Evolutionary conservation across 331 rosid genomes (phyloP).

Genomic region (Spiraea crenata): DNA sequence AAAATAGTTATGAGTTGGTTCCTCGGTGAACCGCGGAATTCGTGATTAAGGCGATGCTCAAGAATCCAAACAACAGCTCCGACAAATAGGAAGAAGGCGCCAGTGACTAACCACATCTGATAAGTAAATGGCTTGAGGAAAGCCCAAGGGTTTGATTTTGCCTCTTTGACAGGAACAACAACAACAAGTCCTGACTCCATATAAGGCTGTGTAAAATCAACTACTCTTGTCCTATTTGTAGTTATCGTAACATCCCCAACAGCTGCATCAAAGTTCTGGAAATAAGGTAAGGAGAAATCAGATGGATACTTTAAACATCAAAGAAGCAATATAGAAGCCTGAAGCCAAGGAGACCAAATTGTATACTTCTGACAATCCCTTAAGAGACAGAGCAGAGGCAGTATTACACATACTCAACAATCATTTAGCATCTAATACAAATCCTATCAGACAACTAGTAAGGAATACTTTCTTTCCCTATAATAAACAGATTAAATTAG

Average conservation of each 20-base stretch:
- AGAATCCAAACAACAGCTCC: conserved; percentile 92
- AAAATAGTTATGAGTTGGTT: conserved; percentile 70
- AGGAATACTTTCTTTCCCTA: neutral
- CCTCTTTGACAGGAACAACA: conserved; percentile 58
- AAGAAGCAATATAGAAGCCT: neutral
- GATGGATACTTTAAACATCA: conserved; percentile 9
- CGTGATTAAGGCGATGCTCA: conserved; percentile 73
- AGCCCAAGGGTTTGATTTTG: conserved; percentile 79
- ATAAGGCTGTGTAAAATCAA: conserved; percentile 90
- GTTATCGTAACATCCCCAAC: conserved; percentile 83
- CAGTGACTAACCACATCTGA: conserved; percentile 78
- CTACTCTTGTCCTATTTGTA: conserved; percentile 69
- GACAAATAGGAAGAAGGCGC: conserved; percentile 63
- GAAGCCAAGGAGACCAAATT: neutral
- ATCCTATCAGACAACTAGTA: conserved; percentile 12
- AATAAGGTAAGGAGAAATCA: conserved; percentile 15
- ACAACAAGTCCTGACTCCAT: conserved; percentile 74
- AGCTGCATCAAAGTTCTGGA: conserved; percentile 75
- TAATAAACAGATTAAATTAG: neutral
- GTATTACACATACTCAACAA: neutral
- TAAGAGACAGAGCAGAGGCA: neutral
- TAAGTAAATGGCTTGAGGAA: conserved; percentile 72
- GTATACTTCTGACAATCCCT: neutral
- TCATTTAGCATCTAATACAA: conserved; percentile 4
- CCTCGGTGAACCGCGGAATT: conserved; percentile 83